phyloP scores from a whole-genome alignment of 768 basidiomycete genomes.

The Leucosporidium yakuticum region DNA sequence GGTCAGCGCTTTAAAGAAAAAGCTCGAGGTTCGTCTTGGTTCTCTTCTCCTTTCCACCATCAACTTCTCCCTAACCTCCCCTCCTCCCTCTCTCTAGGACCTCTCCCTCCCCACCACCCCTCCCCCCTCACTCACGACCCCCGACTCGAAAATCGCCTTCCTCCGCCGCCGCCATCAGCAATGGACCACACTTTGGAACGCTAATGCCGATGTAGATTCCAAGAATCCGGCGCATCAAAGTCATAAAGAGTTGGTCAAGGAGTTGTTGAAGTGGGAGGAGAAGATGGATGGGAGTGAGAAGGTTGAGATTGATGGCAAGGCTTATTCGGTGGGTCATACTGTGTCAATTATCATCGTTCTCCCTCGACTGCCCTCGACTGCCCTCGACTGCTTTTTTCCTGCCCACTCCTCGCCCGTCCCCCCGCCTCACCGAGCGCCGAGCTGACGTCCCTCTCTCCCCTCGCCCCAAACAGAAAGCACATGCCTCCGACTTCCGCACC shows the following conservation, averaged over 20 bases:
- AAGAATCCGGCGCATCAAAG: conserved; percentile 6
- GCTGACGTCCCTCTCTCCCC: no score
- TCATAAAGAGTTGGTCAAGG: conserved; percentile 1
- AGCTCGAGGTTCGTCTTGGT: conserved; percentile 9
- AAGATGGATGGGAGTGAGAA: conserved; percentile 1
- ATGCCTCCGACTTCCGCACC: neutral
- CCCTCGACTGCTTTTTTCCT: no score
- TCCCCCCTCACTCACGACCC: neutral
- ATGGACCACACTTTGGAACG: conserved; percentile 20
- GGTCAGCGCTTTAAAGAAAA: neutral
- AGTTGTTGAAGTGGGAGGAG: conserved; percentile 19
- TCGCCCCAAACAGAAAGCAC: neutral
- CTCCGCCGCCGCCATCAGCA: conserved; percentile 11
- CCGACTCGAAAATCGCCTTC: neutral
- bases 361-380: no score
- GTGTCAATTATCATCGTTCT: neutral
- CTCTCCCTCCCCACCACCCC: conserved; percentile 3
- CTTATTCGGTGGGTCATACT: neutral
- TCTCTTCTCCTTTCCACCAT: neutral
- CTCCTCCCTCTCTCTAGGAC: neutral
- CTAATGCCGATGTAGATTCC: conserved; percentile 15
- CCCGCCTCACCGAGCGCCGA: no score
- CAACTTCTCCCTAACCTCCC: no score
- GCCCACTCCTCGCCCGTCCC: no score
- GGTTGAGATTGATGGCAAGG: neutral